Base-by-base conservation (phyloP, 139 green algal genomes). In the Trebouxia sp. region DNA sequence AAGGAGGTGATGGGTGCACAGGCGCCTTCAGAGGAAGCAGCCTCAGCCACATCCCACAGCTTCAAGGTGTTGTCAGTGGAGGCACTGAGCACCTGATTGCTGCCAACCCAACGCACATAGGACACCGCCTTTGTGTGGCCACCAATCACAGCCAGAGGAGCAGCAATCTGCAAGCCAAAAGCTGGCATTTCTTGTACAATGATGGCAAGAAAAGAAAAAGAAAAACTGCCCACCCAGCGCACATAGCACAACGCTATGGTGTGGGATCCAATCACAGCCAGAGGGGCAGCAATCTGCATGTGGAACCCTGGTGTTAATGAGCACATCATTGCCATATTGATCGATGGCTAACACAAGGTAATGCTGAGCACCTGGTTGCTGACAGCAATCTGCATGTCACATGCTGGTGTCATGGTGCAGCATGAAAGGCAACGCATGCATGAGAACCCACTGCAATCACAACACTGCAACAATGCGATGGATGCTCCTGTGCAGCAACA, bases 181-280 rank as follows among this genome's bases (percentile, higher is more conserved):
- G n/a, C 50, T 62, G 17, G 20, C 15, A 62, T 62, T 62, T 62
- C n/a, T n/a, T n/a, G n/a, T n/a, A n/a, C n/a, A n/a, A n/a, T n/a
- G n/a, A 17, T 58, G 48, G 15, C 48, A 58, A 58, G 48, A 58
- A 58, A 58, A 17, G n/a, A n/a, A n/a, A n/a, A n/a, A n/a, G n/a
- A n/a, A n/a, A n/a, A n/a, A 39, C 50, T 53, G 67, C 53, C 87
- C 62, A 93, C 47, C 74, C 90, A 95, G 41, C 86, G 84, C 28
- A 96, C 92, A 83, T 95, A 96, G 14, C 83, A 90, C 28, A 96
- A 88, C 12, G 92, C 90, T 30, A 90, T 90, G n/a, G 48, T 67
- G 47, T 94, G 88, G 14, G 86, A 91, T 0, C 51, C 75, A 12
- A 94, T 82, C 17, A 87, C 65, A 2, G 85, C 82, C 67, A 92